Conservation (phyloP, 2,329 filamentous ascomycete genomes). For the Oidium heveae region DNA sequence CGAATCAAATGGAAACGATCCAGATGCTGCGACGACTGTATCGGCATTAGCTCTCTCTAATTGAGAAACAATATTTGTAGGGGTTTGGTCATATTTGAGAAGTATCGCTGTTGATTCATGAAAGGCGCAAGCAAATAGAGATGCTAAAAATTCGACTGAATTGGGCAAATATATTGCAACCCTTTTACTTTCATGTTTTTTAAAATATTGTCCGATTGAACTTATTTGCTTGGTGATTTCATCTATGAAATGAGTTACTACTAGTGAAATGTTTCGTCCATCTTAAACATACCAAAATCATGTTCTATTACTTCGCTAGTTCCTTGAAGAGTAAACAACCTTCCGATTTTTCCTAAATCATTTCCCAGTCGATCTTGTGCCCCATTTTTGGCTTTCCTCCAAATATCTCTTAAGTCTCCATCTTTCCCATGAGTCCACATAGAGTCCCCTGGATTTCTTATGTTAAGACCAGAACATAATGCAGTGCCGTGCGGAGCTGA, state of each 20-base stretch:
- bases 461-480: slow-evolving; percentile 50
- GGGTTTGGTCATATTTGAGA: slow-evolving; percentile 56
- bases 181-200: slow-evolving; percentile 44
- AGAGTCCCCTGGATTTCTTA: slow-evolving; percentile 55
- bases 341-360: slow-evolving; percentile 33
- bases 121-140: slow-evolving; percentile 74
- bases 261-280: slow-evolving; percentile 3
- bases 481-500: slow-evolving; percentile 68
- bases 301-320: slow-evolving; percentile 52
- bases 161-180: slow-evolving; percentile 86
- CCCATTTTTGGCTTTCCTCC: slow-evolving; percentile 47
- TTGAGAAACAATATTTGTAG: slow-evolving; percentile 43
- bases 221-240: slow-evolving; percentile 70
- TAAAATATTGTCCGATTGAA: slow-evolving; percentile 53
- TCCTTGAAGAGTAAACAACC: slow-evolving; percentile 57
- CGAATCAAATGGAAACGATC: slow-evolving; percentile 57
- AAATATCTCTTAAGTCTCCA: slow-evolving; percentile 78
- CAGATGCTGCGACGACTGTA: slow-evolving; percentile 60
- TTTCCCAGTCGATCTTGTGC: slow-evolving; percentile 36
- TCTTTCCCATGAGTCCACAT: slow-evolving; percentile 67
- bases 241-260: slow-evolving; percentile 18
- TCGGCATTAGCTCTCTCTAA: slow-evolving; percentile 53
- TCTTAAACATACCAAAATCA: slow-evolving; percentile 23
- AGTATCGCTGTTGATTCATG: slow-evolving; percentile 58
- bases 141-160: slow-evolving; percentile 62